Evolutionary conservation across 306 rosid genomes (phyloP).

Genomic region (Purshia tridentata): DNA sequence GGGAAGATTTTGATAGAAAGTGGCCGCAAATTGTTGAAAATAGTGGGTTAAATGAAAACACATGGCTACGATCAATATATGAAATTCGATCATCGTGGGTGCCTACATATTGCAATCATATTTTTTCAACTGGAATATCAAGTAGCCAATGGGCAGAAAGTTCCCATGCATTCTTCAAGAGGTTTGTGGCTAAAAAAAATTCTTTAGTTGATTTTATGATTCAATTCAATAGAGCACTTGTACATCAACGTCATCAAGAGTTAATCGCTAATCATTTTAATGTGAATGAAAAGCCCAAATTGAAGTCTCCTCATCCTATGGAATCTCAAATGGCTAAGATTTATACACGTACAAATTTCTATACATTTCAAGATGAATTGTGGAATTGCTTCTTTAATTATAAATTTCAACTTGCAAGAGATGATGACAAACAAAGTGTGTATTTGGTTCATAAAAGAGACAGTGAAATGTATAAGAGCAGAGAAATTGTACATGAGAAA

Average conservation of each 20-base stretch:
- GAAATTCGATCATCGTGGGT: background rate
- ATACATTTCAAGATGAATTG: background rate
- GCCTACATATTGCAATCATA: background rate
- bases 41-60: background rate
- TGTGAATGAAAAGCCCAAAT: background rate
- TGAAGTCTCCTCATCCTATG: background rate
- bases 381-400: too few species aligned
- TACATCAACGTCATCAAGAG: background rate
- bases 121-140: background rate
- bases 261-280: background rate
- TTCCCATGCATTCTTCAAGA: constrained; percentile 2
- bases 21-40: background rate
- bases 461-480: background rate
- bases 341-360: background rate
- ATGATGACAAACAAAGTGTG: background rate
- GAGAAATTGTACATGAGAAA: background rate
- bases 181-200: background rate
- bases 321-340: background rate
- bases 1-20: background rate
- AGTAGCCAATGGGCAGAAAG: constrained; percentile 2
- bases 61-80: background rate
- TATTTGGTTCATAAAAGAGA: background rate
- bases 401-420: background rate
- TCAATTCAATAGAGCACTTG: background rate
- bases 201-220: background rate